phyloP scores from a whole-genome alignment of 2,329 filamentous ascomycete species.

The Ilyonectria destructans region DNA sequence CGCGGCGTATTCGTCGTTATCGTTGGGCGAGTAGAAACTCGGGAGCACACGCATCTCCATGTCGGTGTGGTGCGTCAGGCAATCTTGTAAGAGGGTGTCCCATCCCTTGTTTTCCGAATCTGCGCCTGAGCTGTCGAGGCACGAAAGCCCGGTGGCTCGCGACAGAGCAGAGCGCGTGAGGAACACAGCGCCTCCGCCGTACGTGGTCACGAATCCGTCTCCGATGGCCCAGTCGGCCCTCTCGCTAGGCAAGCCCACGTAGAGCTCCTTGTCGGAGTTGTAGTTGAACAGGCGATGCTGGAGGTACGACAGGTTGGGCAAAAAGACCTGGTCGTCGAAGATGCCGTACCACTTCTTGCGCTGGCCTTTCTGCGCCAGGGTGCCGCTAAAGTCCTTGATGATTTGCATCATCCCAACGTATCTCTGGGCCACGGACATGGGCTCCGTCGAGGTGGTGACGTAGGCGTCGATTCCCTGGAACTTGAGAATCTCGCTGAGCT shows the following conservation, averaged over 20 bases:
- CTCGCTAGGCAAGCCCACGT: slow-evolving; percentile 63
- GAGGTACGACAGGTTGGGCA: slow-evolving; percentile 60
- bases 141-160: slow-evolving; percentile 56
- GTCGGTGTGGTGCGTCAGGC: slow-evolving; percentile 55
- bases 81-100: slow-evolving; percentile 61
- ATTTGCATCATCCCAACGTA: slow-evolving; percentile 59
- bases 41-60: slow-evolving; percentile 61
- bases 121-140: slow-evolving; percentile 47
- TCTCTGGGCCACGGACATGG: slow-evolving; percentile 52
- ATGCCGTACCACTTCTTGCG: slow-evolving; percentile 61
- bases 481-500: slow-evolving; percentile 52
- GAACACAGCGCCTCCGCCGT: slow-evolving; percentile 63
- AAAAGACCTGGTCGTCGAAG: slow-evolving; percentile 64
- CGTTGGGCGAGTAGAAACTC: slow-evolving; percentile 59
- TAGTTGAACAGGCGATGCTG: slow-evolving; percentile 56
- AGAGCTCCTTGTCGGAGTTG: slow-evolving; percentile 54
- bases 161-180: slow-evolving; percentile 57
- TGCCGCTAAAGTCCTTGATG: slow-evolving; percentile 53
- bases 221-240: slow-evolving; percentile 60
- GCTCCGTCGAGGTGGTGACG: slow-evolving; percentile 52
- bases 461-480: slow-evolving; percentile 59
- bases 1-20: slow-evolving; percentile 50
- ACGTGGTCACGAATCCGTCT: slow-evolving; percentile 57
- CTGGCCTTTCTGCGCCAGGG: slow-evolving; percentile 54
- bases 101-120: slow-evolving; percentile 52